Conservation (phyloP, 139 green algal genomes). For the Chlorella sp. region DNA sequence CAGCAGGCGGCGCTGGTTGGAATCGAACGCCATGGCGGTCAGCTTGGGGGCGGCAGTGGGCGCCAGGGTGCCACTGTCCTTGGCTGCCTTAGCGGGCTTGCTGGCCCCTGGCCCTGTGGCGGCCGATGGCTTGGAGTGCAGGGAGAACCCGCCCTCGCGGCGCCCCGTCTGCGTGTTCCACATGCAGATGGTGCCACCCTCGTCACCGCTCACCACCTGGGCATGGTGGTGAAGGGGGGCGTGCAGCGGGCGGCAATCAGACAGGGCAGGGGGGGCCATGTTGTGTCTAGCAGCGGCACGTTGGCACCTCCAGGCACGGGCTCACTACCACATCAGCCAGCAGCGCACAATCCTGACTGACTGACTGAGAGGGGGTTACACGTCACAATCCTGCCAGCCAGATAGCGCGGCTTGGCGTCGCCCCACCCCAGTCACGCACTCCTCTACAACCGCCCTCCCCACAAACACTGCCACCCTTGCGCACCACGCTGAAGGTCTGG, state of each 20-base stretch:
- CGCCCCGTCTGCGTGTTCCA: constrained; percentile 71
- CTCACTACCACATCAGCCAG: too few species aligned
- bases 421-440: too few species aligned
- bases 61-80: neutral
- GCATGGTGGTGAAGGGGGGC: neutral
- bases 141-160: constrained; percentile 69
- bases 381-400: neutral
- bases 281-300: neutral
- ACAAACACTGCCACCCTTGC: too few species aligned
- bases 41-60: constrained; percentile 45
- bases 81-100: too few species aligned
- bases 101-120: too few species aligned
- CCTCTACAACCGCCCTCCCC: too few species aligned
- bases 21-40: constrained; percentile 81
- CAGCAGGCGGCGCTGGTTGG: constrained; percentile 79
- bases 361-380: too few species aligned
- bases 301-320: too few species aligned
- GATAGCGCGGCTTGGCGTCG: neutral
- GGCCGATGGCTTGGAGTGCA: neutral
- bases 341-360: too few species aligned
- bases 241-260: neutral
- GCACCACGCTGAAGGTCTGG: constrained; percentile 65
- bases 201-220: constrained; percentile 73
- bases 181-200: constrained; percentile 75
- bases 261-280: neutral